A percentile compares a stretch with the other conserved stretches of the same genome.
Conservation (phyloP, 306 rosid species). For the Trichosanthes cucumerina region DNA sequence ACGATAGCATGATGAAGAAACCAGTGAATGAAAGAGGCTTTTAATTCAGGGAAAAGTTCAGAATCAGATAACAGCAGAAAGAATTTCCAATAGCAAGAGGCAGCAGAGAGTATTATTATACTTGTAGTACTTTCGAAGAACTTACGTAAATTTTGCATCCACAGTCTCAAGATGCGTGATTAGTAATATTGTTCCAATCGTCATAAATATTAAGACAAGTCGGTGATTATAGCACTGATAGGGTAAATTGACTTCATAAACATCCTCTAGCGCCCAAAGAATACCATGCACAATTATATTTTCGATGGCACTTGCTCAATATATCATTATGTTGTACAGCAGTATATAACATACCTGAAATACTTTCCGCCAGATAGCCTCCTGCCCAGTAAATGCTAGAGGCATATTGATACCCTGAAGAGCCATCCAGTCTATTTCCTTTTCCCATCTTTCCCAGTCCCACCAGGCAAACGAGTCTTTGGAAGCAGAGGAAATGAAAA, state of each 20-base stretch:
- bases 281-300: not conserved
- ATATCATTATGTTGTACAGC: not conserved
- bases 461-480: conserved; percentile 87
- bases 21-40: not conserved
- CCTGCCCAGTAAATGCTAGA: conserved; percentile 86
- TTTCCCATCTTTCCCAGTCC: conserved; percentile 94
- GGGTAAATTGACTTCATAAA: not conserved
- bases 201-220: not conserved
- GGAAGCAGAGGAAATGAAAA: conserved; percentile 20
- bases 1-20: not conserved
- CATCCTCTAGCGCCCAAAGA: not conserved
- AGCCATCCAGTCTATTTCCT: conserved; percentile 98
- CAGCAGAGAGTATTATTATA: not conserved
- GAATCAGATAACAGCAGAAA: not conserved
- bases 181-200: not conserved
- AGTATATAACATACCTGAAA: conserved; percentile 36
- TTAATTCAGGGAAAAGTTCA: not conserved
- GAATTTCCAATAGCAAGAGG: not conserved
- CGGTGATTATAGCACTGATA: not conserved
- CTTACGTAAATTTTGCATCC: not conserved
- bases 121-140: not conserved
- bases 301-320: not conserved
- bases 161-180: not conserved
- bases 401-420: conserved; percentile 84
- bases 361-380: conserved; percentile 87